Percentiles rank a stretch among this genome's conserved stretches.
These are phyloP conservation scores for Helotiales sp. DNA, from an alignment of 2,329 filamentous ascomycete genomes.

Conservation along the genomic window DNA sequence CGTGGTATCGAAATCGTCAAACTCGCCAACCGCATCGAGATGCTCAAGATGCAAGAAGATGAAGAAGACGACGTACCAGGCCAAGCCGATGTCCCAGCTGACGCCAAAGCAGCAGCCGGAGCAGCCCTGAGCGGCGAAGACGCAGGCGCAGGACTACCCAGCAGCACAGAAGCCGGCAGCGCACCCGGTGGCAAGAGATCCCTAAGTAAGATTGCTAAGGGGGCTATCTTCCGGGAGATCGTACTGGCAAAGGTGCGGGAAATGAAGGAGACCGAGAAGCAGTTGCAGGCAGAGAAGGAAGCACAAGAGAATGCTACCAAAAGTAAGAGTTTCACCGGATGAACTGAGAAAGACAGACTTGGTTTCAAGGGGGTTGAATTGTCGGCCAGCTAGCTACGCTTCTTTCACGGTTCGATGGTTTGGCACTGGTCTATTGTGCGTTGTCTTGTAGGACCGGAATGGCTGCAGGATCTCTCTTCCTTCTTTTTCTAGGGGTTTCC, in stretches of 20 bases:
- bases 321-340: slow-evolving; percentile 25
- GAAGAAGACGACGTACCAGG: slow-evolving; percentile 77
- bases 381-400: background rate
- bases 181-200: slow-evolving; percentile 46
- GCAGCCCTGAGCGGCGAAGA: slow-evolving; percentile 39
- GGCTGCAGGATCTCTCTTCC: background rate
- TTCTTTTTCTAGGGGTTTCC: background rate
- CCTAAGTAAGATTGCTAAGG: slow-evolving; percentile 58
- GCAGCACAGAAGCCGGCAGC: slow-evolving; percentile 20
- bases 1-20: slow-evolving; percentile 96
- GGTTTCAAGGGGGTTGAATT: background rate
- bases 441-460: background rate
- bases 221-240: slow-evolving; percentile 89
- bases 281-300: slow-evolving; percentile 65
- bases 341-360: background rate
- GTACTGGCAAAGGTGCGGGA: slow-evolving; percentile 92
- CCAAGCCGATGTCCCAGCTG: slow-evolving; percentile 63
- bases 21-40: slow-evolving; percentile 92
- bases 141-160: slow-evolving; percentile 20
- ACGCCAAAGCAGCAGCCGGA: slow-evolving; percentile 61
- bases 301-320: slow-evolving; percentile 39
- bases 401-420: background rate
- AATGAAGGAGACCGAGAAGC: slow-evolving; percentile 82
- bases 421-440: background rate
- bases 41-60: slow-evolving; percentile 91